A percentile compares a stretch with the other conserved stretches of the same genome.
Conservation (phyloP, 108 stramenopile genomes). For the Nannochloropsis granulata region DNA sequence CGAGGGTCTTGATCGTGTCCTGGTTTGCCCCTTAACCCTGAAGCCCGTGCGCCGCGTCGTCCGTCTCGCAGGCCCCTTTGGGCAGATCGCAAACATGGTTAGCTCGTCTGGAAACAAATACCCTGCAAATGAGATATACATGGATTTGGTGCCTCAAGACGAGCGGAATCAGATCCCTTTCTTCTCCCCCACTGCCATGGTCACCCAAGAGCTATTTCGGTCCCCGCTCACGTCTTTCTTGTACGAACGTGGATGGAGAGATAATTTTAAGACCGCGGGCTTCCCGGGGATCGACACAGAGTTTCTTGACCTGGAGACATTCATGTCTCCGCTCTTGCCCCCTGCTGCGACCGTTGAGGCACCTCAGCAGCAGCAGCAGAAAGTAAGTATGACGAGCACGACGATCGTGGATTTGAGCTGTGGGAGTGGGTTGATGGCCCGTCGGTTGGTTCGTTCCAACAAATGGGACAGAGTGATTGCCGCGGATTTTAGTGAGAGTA, state of each 20-base stretch:
- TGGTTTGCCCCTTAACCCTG: neutral
- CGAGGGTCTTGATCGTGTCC: neutral
- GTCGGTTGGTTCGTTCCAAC: constrained; percentile 57
- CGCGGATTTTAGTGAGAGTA: constrained; percentile 75
- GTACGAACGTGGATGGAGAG: constrained; percentile 87
- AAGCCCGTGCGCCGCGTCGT: neutral
- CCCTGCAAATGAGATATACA: neutral
- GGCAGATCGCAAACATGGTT: neutral
- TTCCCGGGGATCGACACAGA: constrained; percentile 80
- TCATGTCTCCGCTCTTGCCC: constrained; percentile 32
- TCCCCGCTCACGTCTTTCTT: constrained; percentile 64
- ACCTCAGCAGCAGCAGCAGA: neutral
- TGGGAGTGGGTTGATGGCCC: constrained; percentile 72
- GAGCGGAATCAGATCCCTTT: neutral
- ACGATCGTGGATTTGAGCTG: constrained; percentile 77
- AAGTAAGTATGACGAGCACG: neutral
- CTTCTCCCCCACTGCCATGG: neutral
- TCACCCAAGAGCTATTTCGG: constrained; percentile 56
- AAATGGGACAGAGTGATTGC: constrained; percentile 65
- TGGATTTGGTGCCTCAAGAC: neutral
- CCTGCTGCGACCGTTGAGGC: neutral
- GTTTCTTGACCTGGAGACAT: constrained; percentile 56
- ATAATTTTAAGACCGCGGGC: constrained; percentile 66
- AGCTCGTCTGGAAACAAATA: neutral
- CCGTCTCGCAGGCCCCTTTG: neutral